Evolutionary conservation across 2,329 filamentous ascomycete species (phyloP).

Genomic region (Neopestalotiopsis sp.): DNA sequence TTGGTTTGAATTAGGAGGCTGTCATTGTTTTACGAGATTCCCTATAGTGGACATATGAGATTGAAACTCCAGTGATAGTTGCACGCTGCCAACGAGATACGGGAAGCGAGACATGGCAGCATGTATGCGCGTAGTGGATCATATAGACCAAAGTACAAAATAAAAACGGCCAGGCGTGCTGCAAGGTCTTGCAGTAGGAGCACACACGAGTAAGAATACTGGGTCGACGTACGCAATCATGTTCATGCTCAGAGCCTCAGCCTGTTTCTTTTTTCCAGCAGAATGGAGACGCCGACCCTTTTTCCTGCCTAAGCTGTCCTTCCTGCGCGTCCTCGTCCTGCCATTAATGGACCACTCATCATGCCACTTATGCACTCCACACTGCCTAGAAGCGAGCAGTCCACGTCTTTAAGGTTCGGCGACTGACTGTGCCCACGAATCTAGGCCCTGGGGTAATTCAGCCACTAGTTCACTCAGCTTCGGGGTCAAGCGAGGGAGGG

Average conservation of each 20-base stretch:
- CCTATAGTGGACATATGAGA: not conserved
- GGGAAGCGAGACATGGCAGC: not conserved
- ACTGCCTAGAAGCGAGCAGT: not conserved
- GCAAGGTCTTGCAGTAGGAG: not conserved
- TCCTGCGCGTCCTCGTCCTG: not conserved
- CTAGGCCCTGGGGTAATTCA: not conserved
- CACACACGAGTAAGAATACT: not conserved
- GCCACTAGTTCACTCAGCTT: not conserved
- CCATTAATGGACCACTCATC: not conserved
- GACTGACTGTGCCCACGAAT: not conserved
- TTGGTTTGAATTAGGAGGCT: conserved; percentile 39
- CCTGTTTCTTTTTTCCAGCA: not conserved
- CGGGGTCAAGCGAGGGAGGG: not conserved
- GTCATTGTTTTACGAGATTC: not conserved
- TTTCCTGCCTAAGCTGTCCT: not conserved
- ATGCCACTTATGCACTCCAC: conserved; percentile 1
- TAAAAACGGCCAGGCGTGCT: not conserved
- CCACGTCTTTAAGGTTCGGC: not conserved
- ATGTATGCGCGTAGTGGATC: not conserved
- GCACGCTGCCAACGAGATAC: not conserved
- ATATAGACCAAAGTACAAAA: not conserved
- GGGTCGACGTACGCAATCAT: not conserved
- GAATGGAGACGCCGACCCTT: not conserved
- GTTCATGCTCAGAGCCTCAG: no score
- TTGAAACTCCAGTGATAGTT: not conserved